A percentile compares a stretch with the other conserved stretches of the same genome.
phyloP scores from a whole-genome alignment of 768 basidiomycete species.

The Rhodotorula graminis region DNA sequence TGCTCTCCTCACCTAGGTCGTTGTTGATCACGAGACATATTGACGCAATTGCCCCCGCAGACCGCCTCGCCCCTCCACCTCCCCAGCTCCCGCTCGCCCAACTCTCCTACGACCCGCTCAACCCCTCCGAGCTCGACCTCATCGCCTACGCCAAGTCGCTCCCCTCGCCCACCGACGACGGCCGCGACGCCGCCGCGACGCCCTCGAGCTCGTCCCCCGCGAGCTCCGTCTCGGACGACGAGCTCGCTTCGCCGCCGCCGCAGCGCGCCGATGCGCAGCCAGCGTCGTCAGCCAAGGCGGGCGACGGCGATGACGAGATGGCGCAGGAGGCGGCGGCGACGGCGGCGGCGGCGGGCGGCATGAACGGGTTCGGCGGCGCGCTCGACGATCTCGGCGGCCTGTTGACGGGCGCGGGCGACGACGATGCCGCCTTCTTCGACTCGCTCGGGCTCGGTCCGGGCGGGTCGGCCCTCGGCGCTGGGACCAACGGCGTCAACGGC shows the following conservation, averaged over 20 bases:
- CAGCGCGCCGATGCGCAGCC: not conserved
- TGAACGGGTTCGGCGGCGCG: not conserved
- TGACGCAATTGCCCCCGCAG: slow-evolving; percentile 8
- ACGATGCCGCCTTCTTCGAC: slow-evolving; percentile 20
- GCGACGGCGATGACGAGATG: too few species aligned
- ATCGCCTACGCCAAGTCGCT: slow-evolving; percentile 8
- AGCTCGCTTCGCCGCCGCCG: not conserved
- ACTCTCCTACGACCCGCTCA: slow-evolving; percentile 19
- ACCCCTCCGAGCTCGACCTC: slow-evolving; percentile 4
- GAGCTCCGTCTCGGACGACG: slow-evolving; percentile 4
- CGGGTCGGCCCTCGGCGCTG: not conserved
- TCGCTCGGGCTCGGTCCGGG: slow-evolving; percentile 13
- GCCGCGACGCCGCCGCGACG: not conserved
- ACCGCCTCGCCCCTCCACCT: slow-evolving; percentile 1
- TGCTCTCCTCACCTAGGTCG: too few species aligned
- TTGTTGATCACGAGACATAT: not conserved
- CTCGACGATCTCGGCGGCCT: slow-evolving; percentile 1
- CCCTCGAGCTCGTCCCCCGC: not conserved
- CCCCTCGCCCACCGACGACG: not conserved
- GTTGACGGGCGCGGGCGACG: not conserved
- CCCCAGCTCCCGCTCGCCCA: slow-evolving; percentile 3
- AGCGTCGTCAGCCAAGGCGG: too few species aligned
- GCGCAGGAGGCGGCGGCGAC: too few species aligned
- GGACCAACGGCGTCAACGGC: not conserved
- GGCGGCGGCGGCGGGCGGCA: not conserved